Conservation (phyloP, 371 early-diverging fungal genomes). For the Mortierella sp. region DNA sequence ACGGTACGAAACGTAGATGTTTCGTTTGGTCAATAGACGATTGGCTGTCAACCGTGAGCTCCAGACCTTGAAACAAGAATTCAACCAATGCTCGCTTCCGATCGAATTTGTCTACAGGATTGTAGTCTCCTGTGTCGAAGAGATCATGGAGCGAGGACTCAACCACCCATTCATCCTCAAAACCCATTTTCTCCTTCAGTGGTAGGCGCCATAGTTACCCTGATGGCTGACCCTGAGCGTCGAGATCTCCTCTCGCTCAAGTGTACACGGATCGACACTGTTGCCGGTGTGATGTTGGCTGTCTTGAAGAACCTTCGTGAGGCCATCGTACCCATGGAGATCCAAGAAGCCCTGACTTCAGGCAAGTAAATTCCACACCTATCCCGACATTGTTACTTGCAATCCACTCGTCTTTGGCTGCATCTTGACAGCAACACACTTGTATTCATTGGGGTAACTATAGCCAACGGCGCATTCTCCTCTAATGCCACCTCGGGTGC, state of each 20-base stretch:
- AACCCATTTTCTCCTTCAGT: conserved; percentile 45
- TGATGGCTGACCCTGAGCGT: conserved; percentile 53
- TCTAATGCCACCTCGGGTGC: conserved; percentile 11
- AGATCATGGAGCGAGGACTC: conserved; percentile 54
- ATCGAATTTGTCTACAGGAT: conserved; percentile 52
- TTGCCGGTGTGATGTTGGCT: conserved; percentile 49
- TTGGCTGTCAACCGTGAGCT: conserved; percentile 41
- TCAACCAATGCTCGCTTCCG: conserved; percentile 54
- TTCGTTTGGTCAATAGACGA: conserved; percentile 49
- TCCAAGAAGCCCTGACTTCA: conserved; percentile 46
- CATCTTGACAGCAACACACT: neutral
- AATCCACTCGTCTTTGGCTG: neutral
- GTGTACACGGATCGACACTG: conserved; percentile 52
- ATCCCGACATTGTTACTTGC: neutral
- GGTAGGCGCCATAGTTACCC: conserved; percentile 37
- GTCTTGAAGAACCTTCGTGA: conserved; percentile 52
- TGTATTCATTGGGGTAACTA: neutral
- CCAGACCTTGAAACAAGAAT: conserved; percentile 42
- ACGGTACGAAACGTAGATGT: conserved; percentile 18
- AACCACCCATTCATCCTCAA: conserved; percentile 53
- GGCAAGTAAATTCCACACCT: conserved; percentile 15
- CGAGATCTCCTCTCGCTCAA: conserved; percentile 44
- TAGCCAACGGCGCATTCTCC: conserved; percentile 14
- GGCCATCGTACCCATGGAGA: conserved; percentile 48
- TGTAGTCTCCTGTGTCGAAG: conserved; percentile 48